A percentile compares a stretch with the other conserved stretches of the same genome.
Conservation (phyloP, 1,139 yeast species). For the Arxiozyma bovina region DNA sequence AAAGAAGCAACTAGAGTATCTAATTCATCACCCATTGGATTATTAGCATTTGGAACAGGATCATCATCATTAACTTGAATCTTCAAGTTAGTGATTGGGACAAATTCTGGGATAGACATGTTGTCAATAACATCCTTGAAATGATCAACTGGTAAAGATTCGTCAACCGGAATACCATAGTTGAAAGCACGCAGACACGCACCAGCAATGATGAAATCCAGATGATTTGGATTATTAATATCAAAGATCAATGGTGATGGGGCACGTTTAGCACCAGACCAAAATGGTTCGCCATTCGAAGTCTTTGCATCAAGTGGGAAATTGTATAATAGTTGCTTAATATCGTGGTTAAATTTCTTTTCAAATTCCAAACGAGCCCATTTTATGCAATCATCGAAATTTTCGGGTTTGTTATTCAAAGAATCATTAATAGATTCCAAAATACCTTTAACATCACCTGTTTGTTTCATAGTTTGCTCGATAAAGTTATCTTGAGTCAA, state of each 20-base stretch:
- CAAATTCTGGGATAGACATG: constrained; percentile 54
- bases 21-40: constrained; percentile 47
- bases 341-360: constrained; percentile 72
- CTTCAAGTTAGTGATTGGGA: constrained; percentile 65
- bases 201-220: constrained; percentile 75
- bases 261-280: constrained; percentile 98
- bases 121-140: constrained; percentile 44
- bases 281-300: constrained; percentile 84
- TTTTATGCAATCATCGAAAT: constrained; percentile 84
- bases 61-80: constrained; percentile 87
- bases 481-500: constrained; percentile 88
- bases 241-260: constrained; percentile 80
- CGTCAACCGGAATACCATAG: constrained; percentile 69
- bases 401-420: constrained; percentile 72
- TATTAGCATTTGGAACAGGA: constrained; percentile 66
- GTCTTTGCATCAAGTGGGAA: constrained; percentile 93
- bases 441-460: constrained; percentile 83
- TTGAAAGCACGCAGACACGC: constrained; percentile 87
- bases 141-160: constrained; percentile 35
- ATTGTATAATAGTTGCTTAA: constrained; percentile 79
- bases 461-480: constrained; percentile 81
- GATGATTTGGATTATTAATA: constrained; percentile 64
- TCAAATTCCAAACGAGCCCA: constrained; percentile 95
- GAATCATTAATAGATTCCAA: constrained; percentile 68
- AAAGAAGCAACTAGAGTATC: constrained; percentile 60